These are phyloP conservation scores for Centrapalus pauciflorus DNA, from an alignment of 129 eudicot species.

Conservation along the genomic window DNA sequence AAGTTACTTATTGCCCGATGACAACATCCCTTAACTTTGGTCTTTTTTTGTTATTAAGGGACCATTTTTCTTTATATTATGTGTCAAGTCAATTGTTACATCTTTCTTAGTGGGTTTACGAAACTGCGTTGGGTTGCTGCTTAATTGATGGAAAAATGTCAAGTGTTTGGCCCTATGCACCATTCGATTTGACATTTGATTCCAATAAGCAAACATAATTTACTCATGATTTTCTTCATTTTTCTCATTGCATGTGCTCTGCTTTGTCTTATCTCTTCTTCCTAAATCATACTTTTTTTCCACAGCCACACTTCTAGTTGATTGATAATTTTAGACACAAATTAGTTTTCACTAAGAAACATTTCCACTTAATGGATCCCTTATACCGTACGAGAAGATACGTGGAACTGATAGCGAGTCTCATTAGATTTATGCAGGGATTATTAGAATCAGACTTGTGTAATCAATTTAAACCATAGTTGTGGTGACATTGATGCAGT, in stretches of 20 bases:
- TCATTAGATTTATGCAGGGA: too few relatives aligned
- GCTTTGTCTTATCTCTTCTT: not conserved
- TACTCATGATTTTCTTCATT: not conserved
- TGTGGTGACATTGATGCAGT: too few relatives aligned
- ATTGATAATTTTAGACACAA: not conserved
- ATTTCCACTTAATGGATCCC: not conserved
- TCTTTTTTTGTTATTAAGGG: too few relatives aligned
- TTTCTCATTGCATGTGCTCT: not conserved
- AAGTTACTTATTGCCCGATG: too few relatives aligned
- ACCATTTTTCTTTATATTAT: not conserved
- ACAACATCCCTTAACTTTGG: too few relatives aligned
- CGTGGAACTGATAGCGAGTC: too few relatives aligned
- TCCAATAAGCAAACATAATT: not conserved
- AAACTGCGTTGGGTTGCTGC: not conserved
- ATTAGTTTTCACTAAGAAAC: not conserved
- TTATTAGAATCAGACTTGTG: too few relatives aligned
- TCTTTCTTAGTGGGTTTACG: not conserved
- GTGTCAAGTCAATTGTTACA: not conserved
- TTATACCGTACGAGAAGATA: too few relatives aligned
- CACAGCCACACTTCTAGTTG: too few relatives aligned
- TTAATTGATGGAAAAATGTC: not conserved
- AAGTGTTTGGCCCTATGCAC: not conserved
- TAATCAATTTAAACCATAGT: too few relatives aligned
- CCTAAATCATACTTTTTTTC: not conserved
- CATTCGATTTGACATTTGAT: not conserved